These are phyloP conservation scores for Trichophaea hybrida DNA, from an alignment of 2,329 filamentous ascomycete genomes.

Conservation along the genomic window DNA sequence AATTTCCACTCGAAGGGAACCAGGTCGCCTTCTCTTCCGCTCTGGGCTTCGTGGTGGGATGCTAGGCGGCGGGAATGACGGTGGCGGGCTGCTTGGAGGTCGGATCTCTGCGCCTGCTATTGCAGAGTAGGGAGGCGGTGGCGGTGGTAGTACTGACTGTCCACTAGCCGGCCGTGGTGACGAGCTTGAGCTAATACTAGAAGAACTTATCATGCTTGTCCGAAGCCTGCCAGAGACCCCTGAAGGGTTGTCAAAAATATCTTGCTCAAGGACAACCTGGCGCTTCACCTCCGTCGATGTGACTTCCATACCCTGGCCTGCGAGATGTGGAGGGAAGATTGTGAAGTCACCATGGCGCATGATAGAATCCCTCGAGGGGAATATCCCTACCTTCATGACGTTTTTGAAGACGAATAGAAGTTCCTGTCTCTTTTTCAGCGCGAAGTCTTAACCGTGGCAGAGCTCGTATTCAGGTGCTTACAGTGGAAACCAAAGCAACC, in stretches of 20 bases:
- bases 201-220: background rate
- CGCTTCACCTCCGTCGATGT: background rate
- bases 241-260: background rate
- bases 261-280: background rate
- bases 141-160: background rate
- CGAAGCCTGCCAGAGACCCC: background rate
- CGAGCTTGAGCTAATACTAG: background rate
- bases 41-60: background rate
- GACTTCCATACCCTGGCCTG: background rate
- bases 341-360: background rate
- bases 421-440: slow-evolving; percentile 11
- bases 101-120: too few species aligned
- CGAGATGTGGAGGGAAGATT: background rate
- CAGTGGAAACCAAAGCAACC: slow-evolving; percentile 12
- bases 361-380: background rate
- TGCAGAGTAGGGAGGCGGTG: background rate
- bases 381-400: background rate
- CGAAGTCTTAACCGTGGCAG: background rate
- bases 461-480: slow-evolving; percentile 2
- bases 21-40: background rate
- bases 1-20: background rate
- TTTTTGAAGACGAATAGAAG: slow-evolving; percentile 14
- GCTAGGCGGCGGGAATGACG: background rate
- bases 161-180: background rate
- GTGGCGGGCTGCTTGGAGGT: background rate